A percentile compares a stretch with the other conserved stretches of the same genome.
Evolutionary conservation across 2,329 filamentous ascomycete genomes (phyloP).

Genomic region (Endoconidiophora laricicola): DNA sequence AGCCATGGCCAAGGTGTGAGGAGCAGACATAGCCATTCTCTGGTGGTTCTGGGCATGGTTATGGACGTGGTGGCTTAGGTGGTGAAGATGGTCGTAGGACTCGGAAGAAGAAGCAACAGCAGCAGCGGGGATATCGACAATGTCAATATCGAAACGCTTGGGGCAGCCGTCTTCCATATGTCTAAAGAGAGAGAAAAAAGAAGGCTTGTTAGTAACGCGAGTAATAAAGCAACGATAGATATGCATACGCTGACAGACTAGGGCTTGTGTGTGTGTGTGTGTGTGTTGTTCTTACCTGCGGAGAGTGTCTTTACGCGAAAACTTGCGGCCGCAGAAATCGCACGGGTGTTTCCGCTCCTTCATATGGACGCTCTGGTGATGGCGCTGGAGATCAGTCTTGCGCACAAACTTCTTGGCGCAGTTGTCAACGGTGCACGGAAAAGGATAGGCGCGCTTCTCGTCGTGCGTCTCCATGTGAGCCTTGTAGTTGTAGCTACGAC

Average conservation of each 20-base stretch:
- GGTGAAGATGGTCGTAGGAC: too few relatives aligned
- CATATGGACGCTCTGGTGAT: constrained; percentile 53
- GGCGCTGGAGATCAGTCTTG: constrained; percentile 57
- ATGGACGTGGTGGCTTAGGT: constrained; percentile 14
- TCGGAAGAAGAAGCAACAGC: constrained; percentile 1
- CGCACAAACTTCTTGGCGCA: constrained; percentile 67
- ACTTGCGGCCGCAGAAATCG: constrained; percentile 51
- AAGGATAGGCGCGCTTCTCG: constrained; percentile 52
- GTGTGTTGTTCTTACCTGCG: constrained; percentile 39
- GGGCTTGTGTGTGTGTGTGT: not conserved
- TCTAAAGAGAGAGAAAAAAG: constrained; percentile 24
- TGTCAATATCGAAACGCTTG: constrained; percentile 44
- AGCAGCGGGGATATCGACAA: constrained; percentile 27
- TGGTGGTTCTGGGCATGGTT: constrained; percentile 5
- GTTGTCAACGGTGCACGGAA: constrained; percentile 44
- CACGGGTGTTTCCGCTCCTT: constrained; percentile 57
- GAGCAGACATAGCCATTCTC: constrained; percentile 1
- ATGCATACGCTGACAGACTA: too few relatives aligned
- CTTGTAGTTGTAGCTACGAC: constrained; percentile 71
- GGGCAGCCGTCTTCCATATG: constrained; percentile 65
- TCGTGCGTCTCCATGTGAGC: constrained; percentile 77
- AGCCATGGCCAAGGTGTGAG: not conserved
- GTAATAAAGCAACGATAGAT: too few relatives aligned
- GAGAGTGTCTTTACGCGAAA: constrained; percentile 71
- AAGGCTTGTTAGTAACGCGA: too few relatives aligned